A percentile compares a stretch with the other conserved stretches of the same genome.
Conservation (phyloP, 1,139 yeast species). For the Hansenula sp. region DNA sequence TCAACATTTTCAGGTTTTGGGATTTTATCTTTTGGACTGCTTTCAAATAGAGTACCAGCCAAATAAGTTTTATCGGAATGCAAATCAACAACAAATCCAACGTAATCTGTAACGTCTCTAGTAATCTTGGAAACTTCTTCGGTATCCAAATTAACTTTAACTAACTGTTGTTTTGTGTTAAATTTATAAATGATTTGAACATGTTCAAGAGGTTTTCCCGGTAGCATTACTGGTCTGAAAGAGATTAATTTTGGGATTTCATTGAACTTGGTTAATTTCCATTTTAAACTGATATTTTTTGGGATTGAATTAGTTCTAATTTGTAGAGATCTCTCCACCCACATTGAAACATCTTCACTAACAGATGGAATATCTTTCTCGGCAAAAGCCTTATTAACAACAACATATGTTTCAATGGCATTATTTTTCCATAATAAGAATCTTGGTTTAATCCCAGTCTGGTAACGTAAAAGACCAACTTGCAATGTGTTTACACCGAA, state of each 20-base stretch:
- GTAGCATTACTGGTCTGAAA: conserved; percentile 66
- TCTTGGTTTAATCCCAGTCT: conserved; percentile 60
- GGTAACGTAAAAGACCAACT: conserved; percentile 59
- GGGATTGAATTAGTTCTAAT: conserved; percentile 57
- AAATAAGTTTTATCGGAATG: conserved; percentile 59
- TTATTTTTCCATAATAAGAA: conserved; percentile 71
- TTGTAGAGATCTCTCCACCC: conserved; percentile 58
- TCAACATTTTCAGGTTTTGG: conserved; percentile 32
- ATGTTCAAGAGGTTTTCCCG: conserved; percentile 53
- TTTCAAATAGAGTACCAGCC: conserved; percentile 82
- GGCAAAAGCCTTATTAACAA: conserved; percentile 69
- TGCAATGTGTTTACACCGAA: conserved; percentile 62
- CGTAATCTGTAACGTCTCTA: conserved; percentile 65
- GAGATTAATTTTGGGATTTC: conserved; percentile 68
- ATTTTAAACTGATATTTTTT: conserved; percentile 51
- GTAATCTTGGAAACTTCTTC: conserved; percentile 45
- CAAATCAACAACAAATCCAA: conserved; percentile 76
- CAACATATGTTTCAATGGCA: conserved; percentile 63
- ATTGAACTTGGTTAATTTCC: conserved; percentile 75
- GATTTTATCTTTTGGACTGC: conserved; percentile 36
- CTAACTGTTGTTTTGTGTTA: conserved; percentile 67
- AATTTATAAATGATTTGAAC: conserved; percentile 78
- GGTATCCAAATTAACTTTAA: conserved; percentile 42
- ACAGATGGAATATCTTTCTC: conserved; percentile 39
- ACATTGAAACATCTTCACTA: conserved; percentile 46